phyloP scores from a whole-genome alignment of 148 eudicot genomes.

The Polygonum maritimum region DNA sequence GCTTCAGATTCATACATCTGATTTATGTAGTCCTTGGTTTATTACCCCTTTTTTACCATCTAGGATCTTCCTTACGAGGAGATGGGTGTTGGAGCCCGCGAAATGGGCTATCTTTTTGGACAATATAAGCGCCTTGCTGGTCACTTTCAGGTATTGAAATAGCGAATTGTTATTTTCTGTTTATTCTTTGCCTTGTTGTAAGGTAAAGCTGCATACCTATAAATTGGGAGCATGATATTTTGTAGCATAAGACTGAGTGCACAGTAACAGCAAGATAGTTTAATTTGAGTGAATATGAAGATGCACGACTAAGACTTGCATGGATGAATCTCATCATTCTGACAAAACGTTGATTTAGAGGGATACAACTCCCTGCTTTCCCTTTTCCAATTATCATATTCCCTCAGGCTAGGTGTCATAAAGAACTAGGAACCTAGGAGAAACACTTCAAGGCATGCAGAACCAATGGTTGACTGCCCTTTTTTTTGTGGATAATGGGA shows the following conservation, averaged over 20 bases:
- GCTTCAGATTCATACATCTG: conserved; percentile 2
- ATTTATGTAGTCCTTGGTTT: neutral
- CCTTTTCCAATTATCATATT: neutral
- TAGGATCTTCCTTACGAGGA: conserved; percentile 99
- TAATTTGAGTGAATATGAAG: neutral
- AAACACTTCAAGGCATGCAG: neutral
- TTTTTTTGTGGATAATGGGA: neutral
- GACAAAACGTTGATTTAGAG: neutral
- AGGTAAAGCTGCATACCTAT: neutral
- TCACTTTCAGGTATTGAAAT: conserved; percentile 64
- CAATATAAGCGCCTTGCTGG: conserved; percentile 91
- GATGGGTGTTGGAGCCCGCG: conserved; percentile 95
- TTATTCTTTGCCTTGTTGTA: neutral
- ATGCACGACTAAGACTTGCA: neutral
- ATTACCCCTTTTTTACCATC: neutral
- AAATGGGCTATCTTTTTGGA: conserved; percentile 95
- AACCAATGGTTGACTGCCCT: neutral
- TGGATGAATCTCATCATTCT: neutral
- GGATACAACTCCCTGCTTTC: neutral
- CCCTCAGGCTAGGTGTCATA: neutral
- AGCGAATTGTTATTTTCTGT: neutral
- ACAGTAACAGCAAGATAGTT: neutral
- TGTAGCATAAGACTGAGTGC: neutral
- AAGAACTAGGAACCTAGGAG: neutral
- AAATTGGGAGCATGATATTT: neutral